phyloP scores from a whole-genome alignment of 2,329 filamentous ascomycete genomes.

The Fusarium nurragi region DNA sequence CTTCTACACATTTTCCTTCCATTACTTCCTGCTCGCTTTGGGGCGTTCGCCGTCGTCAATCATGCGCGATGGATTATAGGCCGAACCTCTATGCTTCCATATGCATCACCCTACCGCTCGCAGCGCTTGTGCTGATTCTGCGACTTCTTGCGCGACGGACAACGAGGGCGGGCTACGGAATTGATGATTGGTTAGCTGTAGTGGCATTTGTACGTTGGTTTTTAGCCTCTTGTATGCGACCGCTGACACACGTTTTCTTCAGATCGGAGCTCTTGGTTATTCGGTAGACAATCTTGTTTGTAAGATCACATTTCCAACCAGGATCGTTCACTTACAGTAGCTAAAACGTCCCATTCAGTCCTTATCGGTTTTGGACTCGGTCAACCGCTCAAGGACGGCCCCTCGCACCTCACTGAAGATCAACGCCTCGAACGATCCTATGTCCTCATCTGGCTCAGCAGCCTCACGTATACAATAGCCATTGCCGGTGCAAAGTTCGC shows the following conservation, averaged over 20 bases:
- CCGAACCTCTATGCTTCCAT: constrained; percentile 29
- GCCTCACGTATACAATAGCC: constrained; percentile 40
- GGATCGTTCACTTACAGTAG: not conserved
- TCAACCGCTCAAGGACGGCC: constrained; percentile 17
- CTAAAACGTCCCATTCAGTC: not conserved
- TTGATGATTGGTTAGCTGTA: constrained; percentile 34
- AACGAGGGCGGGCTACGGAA: constrained; percentile 29
- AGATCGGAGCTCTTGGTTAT: constrained; percentile 16
- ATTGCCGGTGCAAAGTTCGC: constrained; percentile 44
- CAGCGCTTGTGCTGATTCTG: constrained; percentile 28
- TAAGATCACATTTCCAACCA: not conserved
- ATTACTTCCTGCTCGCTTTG: not conserved
- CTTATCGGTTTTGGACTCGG: constrained; percentile 17
- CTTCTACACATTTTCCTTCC: constrained; percentile 1
- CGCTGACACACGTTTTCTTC: not conserved
- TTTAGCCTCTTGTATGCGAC: not conserved
- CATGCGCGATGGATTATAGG: constrained; percentile 31
- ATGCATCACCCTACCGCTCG: constrained; percentile 27
- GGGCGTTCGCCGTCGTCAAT: not conserved
- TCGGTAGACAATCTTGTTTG: constrained; percentile 21
- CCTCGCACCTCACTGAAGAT: constrained; percentile 4
- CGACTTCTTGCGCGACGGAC: constrained; percentile 29
- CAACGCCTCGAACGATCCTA: constrained; percentile 19
- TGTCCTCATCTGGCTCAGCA: constrained; percentile 39
- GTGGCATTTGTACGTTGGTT: constrained; percentile 25